Base-by-base conservation (phyloP, 2,329 filamentous ascomycete genomes). In the Fusarium phyllophilum region DNA sequence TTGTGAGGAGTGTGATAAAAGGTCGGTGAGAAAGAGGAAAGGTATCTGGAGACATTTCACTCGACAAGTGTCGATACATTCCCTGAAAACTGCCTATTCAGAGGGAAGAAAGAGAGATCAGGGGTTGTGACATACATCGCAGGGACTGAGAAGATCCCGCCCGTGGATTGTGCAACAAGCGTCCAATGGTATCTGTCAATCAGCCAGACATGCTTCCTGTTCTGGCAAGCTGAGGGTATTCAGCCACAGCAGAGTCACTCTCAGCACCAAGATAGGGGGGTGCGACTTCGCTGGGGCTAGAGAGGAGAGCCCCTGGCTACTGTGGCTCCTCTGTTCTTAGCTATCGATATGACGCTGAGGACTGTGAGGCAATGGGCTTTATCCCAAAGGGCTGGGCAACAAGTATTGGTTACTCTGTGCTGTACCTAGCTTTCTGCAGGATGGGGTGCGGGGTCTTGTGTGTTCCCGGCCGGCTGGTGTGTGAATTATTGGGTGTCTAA, bases 141-240 rank as follows among this genome's bases (percentile, higher is more conserved):
- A 68, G 51, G 46, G 34, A 26, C 45, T 58, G 46, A 49, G 45
- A 58, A 38, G 44, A 45, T 63, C 36, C 62, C 55, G 54, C 63
- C 44, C 42, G 62, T 68, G 69, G 64, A 72, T 56, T 60, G 42
- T 68, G 54, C 63, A 68, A 29, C 51, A 46, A 57, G 54, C 59
- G 66, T 54, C 77, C 77, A 78, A 78, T 78, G 66, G 58, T 46
- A 70, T 55, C n/a, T 49, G 39, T 54, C 46, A 61, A 52, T 73
- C 62, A 15, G 51, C 6, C 58, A 46, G 65, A 34, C 42, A 68
- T 45, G 65, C 74, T 78, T 78, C 77, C 75, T 72, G 67, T 76
- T 78, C 68, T 45, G 77, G 77, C 39, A 78, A 66, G 33, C 62
- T 70, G 62, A 77, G 29, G 59, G 66, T 33, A 73, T 76, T 66